Percentiles rank a stretch among this genome's conserved stretches.
phyloP scores from a whole-genome alignment of 345 rosid genomes.

The Schrenkiella parvula region DNA sequence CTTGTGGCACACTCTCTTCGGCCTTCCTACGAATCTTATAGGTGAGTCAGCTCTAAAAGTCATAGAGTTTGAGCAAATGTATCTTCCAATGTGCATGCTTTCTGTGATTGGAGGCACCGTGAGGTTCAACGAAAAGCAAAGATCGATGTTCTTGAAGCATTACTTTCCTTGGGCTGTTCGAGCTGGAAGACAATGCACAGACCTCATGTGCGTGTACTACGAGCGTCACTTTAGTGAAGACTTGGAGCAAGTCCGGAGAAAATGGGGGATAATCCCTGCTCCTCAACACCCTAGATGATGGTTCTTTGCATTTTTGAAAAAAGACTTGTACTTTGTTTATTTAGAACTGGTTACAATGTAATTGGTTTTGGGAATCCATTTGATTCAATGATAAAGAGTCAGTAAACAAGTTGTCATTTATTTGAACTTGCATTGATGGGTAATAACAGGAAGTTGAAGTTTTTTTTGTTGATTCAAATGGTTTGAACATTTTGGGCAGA shows the following conservation, averaged over 20 bases:
- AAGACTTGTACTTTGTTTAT: background rate
- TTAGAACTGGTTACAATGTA: too few relatives aligned
- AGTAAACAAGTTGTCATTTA: background rate
- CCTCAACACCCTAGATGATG: slow-evolving; percentile 36
- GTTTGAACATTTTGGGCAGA: slow-evolving; percentile 16
- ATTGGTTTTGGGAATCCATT: background rate
- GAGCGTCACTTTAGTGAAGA: slow-evolving; percentile 67
- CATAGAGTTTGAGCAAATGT: slow-evolving; percentile 75
- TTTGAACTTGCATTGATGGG: background rate
- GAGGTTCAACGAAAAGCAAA: slow-evolving; percentile 62
- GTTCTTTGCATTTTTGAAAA: background rate
- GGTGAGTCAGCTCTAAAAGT: slow-evolving; percentile 74
- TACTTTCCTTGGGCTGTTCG: slow-evolving; percentile 70
- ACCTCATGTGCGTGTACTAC: slow-evolving; percentile 65
- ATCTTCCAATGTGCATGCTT: slow-evolving; percentile 68
- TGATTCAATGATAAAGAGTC: background rate
- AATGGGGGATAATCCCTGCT: slow-evolving; percentile 55
- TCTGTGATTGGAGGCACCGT: slow-evolving; percentile 61
- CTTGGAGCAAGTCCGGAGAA: slow-evolving; percentile 54
- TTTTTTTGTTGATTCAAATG: background rate
- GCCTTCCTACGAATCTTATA: slow-evolving; percentile 62
- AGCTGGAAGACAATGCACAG: slow-evolving; percentile 53
- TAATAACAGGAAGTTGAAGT: background rate
- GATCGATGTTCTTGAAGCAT: slow-evolving; percentile 53
- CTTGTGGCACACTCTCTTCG: slow-evolving; percentile 79